phyloP scores from a whole-genome alignment of 164 flowering plant genomes.

The Umbellularia californica region DNA sequence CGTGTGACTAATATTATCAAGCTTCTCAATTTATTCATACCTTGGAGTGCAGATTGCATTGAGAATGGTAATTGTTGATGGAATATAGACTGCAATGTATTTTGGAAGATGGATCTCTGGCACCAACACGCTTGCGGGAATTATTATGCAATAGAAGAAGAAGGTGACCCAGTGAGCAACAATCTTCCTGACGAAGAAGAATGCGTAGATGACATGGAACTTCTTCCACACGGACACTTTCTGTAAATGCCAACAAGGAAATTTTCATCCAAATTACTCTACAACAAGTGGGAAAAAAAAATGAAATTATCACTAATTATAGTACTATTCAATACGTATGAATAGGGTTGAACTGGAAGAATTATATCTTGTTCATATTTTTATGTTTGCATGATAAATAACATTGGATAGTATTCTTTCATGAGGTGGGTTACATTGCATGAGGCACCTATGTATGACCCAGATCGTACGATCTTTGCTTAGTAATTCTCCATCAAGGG shows the following conservation, averaged over 20 bases:
- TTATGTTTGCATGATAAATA: too few relatives aligned
- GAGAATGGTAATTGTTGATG: constrained; percentile 57
- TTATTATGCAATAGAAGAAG: constrained; percentile 64
- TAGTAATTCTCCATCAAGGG: too few relatives aligned
- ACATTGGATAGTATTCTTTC: too few relatives aligned
- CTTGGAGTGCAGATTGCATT: constrained; percentile 59
- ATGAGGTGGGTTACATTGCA: too few relatives aligned
- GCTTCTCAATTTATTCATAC: constrained; percentile 18
- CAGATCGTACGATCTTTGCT: too few relatives aligned
- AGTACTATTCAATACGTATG: too few relatives aligned
- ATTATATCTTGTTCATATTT: too few relatives aligned
- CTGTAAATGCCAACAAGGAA: constrained; percentile 34
- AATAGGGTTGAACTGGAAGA: too few relatives aligned
- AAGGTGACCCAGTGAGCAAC: constrained; percentile 68
- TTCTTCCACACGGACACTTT: constrained; percentile 62
- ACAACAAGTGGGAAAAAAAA: too few relatives aligned
- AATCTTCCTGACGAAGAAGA: constrained; percentile 76
- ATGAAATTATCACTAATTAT: too few relatives aligned
- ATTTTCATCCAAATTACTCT: not conserved
- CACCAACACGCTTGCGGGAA: constrained; percentile 49
- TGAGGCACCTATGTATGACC: too few relatives aligned
- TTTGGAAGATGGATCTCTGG: constrained; percentile 58
- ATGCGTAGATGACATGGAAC: constrained; percentile 52
- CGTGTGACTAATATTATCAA: not conserved
- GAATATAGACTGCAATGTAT: constrained; percentile 50